Base-by-base conservation (phyloP, 768 basidiomycete genomes). In the Boletus vermiculosoides region DNA sequence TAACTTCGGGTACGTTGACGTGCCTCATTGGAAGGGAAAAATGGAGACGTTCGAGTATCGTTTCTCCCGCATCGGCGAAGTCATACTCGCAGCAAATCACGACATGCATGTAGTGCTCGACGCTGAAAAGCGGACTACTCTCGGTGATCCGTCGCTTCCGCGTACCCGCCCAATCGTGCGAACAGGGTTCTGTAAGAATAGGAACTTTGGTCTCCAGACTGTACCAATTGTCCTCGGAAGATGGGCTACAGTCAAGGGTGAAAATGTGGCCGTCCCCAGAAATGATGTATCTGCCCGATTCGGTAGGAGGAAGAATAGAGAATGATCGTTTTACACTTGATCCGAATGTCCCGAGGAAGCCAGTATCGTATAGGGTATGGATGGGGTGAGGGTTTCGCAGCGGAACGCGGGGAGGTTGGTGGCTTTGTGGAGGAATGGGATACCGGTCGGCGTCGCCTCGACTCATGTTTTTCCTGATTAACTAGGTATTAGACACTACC, bases 361-460 rank as follows among this genome's bases (percentile, higher is more conserved):
- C 79, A 60, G 78, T 70, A 31, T 78, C 73, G 56, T 80, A 80
- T 30, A 90, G 68, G 1, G 71, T 57, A n/a, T 69, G 69, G 15
- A 80, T 59, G 6, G 82, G 75, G 58, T 90, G 84, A 1, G 83
- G 74, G 39, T 77, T 68, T 15, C 76, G 80, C 23, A 94, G 76
- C 2, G 85, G 82, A 34, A 76, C 58, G 45, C 77, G 72, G 7
- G 90, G 91, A 23, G 90, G 90, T 60, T 94, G 91, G 46, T 76
- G 63, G 12, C 74, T 67, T 44, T 68, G 58, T 10, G 81, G 73
- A 20, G 88, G 88, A 10, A 92, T 58, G 5, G 87, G 86, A 70
- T 76, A 85, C 30, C 72, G 73, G 5, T 75, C 48, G 4, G 75
- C 63, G 59, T 80, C 83, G 28, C 75, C 71, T 18, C 70, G 52